Evolutionary conservation across 345 rosid species (phyloP), one percentile per base, ranked within the genome.

Genomic region (Aquilaria sinensis): DNA sequence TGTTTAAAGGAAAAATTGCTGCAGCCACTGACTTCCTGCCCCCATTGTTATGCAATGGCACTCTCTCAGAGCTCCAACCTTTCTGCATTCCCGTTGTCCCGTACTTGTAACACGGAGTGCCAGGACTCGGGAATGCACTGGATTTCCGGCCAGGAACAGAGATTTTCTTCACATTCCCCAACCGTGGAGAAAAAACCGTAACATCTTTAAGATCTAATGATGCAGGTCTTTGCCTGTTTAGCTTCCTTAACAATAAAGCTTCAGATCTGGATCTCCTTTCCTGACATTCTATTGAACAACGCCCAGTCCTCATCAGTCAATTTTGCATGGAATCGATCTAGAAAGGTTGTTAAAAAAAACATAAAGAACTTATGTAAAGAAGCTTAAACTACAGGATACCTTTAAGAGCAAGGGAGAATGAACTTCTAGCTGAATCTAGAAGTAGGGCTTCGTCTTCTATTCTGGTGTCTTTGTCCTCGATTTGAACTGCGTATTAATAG

Each of bases 51-150:
- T 84, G 87, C 76, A 71, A 66, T 2, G 99, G 81, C 49, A 94
- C 95, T 54, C 97, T 73, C 72, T 94, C 97, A 0, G 99, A 90
- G 75, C 92, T 88, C 97, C 99, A 94, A 64, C 96, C 99, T 69
- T 90, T 90, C 74, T 83, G 92, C 95, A 88, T 82, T 56, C 80
- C 89, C 61, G 69, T 72, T 49, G 81, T 69, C 1, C 73, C 61
- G 61, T 84, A 76, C 47, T 74, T 72, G 63, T 81, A 89, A 69
- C 78, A 84, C 0, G 96, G 97, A 9, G 97, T 94, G 12, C 88
- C 99, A 0, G 97, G 99, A 65, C 99, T 90, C 12, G 92, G 96
- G 70, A 86, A 88, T 31, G 83, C 75, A 55, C 92, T 79, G 0
- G 89, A 79, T 70, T 76, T 86, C 46, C 80, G 73, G 12, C 88